Evolutionary conservation across 1,284 basidiomycete species (phyloP).

Genomic region (Entoloma clypeatum): DNA sequence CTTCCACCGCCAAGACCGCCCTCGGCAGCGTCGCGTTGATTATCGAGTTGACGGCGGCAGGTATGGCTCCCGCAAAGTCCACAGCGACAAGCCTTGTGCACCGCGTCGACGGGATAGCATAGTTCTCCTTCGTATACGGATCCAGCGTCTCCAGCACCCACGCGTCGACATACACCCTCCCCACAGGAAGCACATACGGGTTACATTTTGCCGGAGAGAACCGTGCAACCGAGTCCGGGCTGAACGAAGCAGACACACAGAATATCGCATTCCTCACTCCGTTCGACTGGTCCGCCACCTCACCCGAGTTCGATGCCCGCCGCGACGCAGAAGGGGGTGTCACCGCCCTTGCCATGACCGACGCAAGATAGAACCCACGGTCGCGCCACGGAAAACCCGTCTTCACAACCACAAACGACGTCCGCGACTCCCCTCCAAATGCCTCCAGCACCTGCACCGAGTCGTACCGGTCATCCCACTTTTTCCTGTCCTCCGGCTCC

Average conservation of each 20-base stretch:
- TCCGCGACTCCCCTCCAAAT: slow-evolving; percentile 76
- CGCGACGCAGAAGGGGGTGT: slow-evolving; percentile 34
- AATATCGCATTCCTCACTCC: slow-evolving; percentile 58
- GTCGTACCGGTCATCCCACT: slow-evolving; percentile 86
- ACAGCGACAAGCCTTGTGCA: slow-evolving; percentile 87
- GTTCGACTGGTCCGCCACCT: slow-evolving; percentile 35
- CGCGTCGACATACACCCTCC: slow-evolving; percentile 85
- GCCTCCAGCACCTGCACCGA: slow-evolving; percentile 69
- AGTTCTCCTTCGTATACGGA: slow-evolving; percentile 94
- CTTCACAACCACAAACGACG: slow-evolving; percentile 66
- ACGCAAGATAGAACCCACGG: slow-evolving; percentile 82
- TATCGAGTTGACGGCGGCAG: slow-evolving; percentile 83
- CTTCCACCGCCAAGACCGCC: slow-evolving; percentile 68
- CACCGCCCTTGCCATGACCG: slow-evolving; percentile 63
- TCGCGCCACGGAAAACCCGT: slow-evolving; percentile 90
- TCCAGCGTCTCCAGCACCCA: slow-evolving; percentile 98
- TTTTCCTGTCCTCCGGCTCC: slow-evolving; percentile 68
- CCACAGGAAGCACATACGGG: slow-evolving; percentile 69
- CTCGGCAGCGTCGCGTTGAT: slow-evolving; percentile 78
- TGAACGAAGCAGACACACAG: slow-evolving; percentile 75
- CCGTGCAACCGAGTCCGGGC: slow-evolving; percentile 52
- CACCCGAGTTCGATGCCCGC: slow-evolving; percentile 28
- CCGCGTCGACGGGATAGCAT: slow-evolving; percentile 90
- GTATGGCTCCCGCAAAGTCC: slow-evolving; percentile 87
- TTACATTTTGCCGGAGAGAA: slow-evolving; percentile 76